These are phyloP conservation scores for Arachnomyces sp. DNA, from an alignment of 2,329 filamentous ascomycete genomes.

Conservation along the genomic window DNA sequence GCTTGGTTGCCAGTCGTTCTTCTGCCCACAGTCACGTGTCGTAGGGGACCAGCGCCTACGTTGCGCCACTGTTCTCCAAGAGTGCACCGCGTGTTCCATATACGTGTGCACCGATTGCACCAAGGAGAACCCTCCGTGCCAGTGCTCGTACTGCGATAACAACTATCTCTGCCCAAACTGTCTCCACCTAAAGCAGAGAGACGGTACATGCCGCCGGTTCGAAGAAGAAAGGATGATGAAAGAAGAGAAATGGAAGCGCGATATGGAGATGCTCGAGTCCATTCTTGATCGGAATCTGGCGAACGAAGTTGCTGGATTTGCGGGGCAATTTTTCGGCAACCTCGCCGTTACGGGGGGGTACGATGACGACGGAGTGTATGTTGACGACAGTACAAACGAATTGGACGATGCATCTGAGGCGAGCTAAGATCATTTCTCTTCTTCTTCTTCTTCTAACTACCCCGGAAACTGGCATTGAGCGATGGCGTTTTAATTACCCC, in stretches of 20 bases:
- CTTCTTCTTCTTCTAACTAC: too few species aligned
- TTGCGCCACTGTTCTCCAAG: constrained; percentile 35
- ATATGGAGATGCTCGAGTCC: constrained; percentile 32
- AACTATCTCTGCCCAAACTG: constrained; percentile 40
- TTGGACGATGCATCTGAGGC: too few species aligned
- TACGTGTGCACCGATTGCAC: constrained; percentile 40
- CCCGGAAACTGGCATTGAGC: too few species aligned
- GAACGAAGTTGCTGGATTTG: constrained; percentile 34
- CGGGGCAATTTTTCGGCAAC: constrained; percentile 31
- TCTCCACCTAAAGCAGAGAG: constrained; percentile 28
- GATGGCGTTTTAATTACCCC: too few species aligned
- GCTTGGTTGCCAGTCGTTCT: constrained; percentile 42
- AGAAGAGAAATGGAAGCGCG: constrained; percentile 33
- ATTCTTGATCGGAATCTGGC: constrained; percentile 34
- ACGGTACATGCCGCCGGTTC: constrained; percentile 31
- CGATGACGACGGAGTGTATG: too few species aligned
- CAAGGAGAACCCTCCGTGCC: constrained; percentile 32
- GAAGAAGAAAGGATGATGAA: constrained; percentile 31
- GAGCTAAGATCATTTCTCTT: too few species aligned
- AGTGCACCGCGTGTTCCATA: constrained; percentile 39
- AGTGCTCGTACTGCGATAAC: constrained; percentile 35
- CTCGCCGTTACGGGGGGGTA: constrained; percentile 7
- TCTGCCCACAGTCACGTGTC: constrained; percentile 36
- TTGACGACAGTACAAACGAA: too few species aligned
- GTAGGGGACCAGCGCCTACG: constrained; percentile 38